Base-by-base conservation (phyloP, 2,329 filamentous ascomycete genomes). In the Pseudocercospora crystallina region DNA sequence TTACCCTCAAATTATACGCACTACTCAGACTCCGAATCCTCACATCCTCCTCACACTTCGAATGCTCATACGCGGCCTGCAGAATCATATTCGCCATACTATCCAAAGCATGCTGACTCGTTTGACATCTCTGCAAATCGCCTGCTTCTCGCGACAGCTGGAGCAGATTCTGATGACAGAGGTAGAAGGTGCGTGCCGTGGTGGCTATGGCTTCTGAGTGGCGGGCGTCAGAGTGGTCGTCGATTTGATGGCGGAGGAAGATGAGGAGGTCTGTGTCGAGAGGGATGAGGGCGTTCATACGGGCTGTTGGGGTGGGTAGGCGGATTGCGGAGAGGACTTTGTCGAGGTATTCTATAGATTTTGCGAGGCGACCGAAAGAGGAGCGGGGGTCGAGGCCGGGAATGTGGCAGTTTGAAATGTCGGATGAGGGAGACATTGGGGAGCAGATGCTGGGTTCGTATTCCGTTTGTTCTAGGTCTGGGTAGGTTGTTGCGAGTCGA, bases 141-240 rank as follows among this genome's bases (percentile, higher is more conserved):
- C 36, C 36, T 11, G 13, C 14, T 15, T n/a, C 39, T 14, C 8
- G 20, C 8, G 29, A n/a, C 29, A 33, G 26, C 12, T 31, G 12
- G 5, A 43, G n/a, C 13, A 43, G 29, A 31, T 42, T 13, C 20
- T 31, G 20, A 42, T 42, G 39, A 5, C 30, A 31, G 17, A 43
- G 40, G 10, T 43, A 43, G 9, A 42, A 15, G 5, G 39, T 30
- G 5, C 39, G 39, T n/a, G 39, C 32, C 8, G 39, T 30, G 17
- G 39, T 42, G 5, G 39, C 39, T n/a, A 43, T 43, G 8, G 40
- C 40, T 10, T 43, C 40, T 5, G 40, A 43, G 13, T 43, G 40
- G n/a, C 32, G 39, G 17, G 39, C 30, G 26, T 42, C 26, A 3
- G 29, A 29, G 15, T 43, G 26, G 2, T 29, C 31, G 5, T 14